Base-by-base conservation (phyloP, 2,329 filamentous ascomycete species). In the Alternaria sp. region DNA sequence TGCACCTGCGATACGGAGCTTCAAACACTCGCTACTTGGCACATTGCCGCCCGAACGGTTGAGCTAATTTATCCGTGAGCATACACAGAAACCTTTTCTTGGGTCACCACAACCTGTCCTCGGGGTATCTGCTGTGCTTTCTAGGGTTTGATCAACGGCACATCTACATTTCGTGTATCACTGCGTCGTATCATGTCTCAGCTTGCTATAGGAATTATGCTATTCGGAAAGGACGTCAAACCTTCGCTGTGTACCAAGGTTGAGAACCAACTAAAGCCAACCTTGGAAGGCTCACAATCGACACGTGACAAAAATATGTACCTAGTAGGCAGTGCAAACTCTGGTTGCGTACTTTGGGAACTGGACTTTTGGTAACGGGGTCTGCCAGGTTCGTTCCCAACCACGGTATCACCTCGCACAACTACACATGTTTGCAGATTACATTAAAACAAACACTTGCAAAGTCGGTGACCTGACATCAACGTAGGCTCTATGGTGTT, bases 11-110 rank as follows among this genome's bases (percentile, higher is more conserved):
- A 25, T 14, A 21, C 37, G 37, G 50, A 49, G 50, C 58, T 60
- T 60, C 54, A 60, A 55, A 60, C 57, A 60, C 33, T 55, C 47
- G 37, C 47, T 45, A 44, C 47, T 60, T 54, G 49, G 57, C 57
- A 54, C 49, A 43, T 46, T 26, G 44, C 9, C 57, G 14, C 37
- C 26, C 49, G 47, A 14, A 58, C 49, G 14, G 30, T 11, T 12
- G 20, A 18, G 20, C 49, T 25, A 41, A 25, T 41, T 41, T 37
- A 37, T 25, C 28, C 49, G 28, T 41, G 28, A 25, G 30, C 49
- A 53, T 33, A 53, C 14, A n/a, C 49, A 53, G 20, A 37, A 28
- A 20, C 37, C 4, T n/a, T 23, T 41, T 41, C 37, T 3, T 41
- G 15, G n/a, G n/a, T 41, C n/a, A 41, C 37, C 37, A 6, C 15